Conservation (phyloP, 83 land plant genomes). For the Larix sibirica region DNA sequence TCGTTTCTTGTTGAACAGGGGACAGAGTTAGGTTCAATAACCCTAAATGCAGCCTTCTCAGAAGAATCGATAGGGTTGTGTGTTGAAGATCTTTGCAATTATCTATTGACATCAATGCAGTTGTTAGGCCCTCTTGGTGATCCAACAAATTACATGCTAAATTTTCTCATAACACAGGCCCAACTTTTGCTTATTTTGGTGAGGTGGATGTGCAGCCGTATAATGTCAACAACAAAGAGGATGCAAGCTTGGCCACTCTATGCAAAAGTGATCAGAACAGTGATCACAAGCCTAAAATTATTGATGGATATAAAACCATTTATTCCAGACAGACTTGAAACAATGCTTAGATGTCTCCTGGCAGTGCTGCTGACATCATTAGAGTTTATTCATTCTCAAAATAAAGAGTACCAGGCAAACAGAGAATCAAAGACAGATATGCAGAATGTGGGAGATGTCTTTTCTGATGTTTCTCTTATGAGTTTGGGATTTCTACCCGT, state of each 20-base stretch:
- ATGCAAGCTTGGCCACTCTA: slow-evolving; percentile 26
- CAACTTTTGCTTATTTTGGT: slow-evolving; percentile 60
- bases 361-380: slow-evolving; percentile 48
- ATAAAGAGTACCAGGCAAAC: not conserved
- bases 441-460: slow-evolving; percentile 28
- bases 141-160: slow-evolving; percentile 28
- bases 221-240: not conserved
- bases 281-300: slow-evolving; percentile 36
- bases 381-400: slow-evolving; percentile 29
- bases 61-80: slow-evolving; percentile 30
- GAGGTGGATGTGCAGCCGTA: slow-evolving; percentile 25
- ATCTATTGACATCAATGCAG: slow-evolving; percentile 32
- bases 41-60: slow-evolving; percentile 4
- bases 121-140: slow-evolving; percentile 34
- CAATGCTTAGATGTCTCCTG: slow-evolving; percentile 51
- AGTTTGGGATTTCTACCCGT: slow-evolving; percentile 59
- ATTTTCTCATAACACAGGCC: slow-evolving; percentile 57
- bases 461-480: slow-evolving; percentile 58
- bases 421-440: not conserved
- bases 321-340: slow-evolving; percentile 18
- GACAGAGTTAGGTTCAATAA: not conserved
- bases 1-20: slow-evolving; percentile 4
- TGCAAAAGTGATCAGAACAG: slow-evolving; percentile 51
- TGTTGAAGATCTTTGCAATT: slow-evolving; percentile 48
- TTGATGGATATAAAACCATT: slow-evolving; percentile 30